Percentiles rank a stretch among this genome's conserved stretches.
These are phyloP conservation scores for Domatiomyces globalis DNA, from an alignment of 2,329 filamentous ascomycete species.

Conservation along the genomic window DNA sequence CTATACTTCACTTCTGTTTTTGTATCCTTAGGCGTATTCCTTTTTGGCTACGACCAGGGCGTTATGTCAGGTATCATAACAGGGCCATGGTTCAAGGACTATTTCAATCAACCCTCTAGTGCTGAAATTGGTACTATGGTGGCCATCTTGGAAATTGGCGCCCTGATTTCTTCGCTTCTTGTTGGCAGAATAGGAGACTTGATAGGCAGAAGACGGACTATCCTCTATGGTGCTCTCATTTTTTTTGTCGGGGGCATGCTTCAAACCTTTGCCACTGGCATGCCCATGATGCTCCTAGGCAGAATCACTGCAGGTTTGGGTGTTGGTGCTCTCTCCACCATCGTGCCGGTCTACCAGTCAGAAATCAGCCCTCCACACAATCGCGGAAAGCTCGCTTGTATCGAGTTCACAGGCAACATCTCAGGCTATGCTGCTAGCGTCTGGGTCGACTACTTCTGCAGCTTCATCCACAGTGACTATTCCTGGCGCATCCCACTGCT, in stretches of 20 bases:
- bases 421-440: conserved; percentile 90
- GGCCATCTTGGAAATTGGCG: conserved; percentile 86
- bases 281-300: conserved; percentile 77
- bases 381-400: conserved; percentile 86
- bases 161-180: conserved; percentile 72
- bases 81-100: conserved; percentile 74
- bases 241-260: conserved; percentile 74
- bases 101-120: conserved; percentile 76
- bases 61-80: conserved; percentile 59
- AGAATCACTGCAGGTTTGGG: conserved; percentile 74
- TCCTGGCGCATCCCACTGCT: conserved; percentile 83
- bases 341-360: conserved; percentile 85
- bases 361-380: conserved; percentile 96
- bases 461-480: conserved; percentile 68
- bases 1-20: conserved; percentile 92
- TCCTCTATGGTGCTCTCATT: conserved; percentile 81
- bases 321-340: conserved; percentile 78
- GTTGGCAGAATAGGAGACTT: conserved; percentile 85
- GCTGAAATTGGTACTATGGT: conserved; percentile 94
- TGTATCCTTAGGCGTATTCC: conserved; percentile 48
- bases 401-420: conserved; percentile 96
- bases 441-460: conserved; percentile 97
- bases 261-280: conserved; percentile 66
- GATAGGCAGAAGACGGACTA: conserved; percentile 76
- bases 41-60: conserved; percentile 52